phyloP scores from a whole-genome alignment of 192 early-diverging fungal genomes.

The Coemansia guatemalensis region DNA sequence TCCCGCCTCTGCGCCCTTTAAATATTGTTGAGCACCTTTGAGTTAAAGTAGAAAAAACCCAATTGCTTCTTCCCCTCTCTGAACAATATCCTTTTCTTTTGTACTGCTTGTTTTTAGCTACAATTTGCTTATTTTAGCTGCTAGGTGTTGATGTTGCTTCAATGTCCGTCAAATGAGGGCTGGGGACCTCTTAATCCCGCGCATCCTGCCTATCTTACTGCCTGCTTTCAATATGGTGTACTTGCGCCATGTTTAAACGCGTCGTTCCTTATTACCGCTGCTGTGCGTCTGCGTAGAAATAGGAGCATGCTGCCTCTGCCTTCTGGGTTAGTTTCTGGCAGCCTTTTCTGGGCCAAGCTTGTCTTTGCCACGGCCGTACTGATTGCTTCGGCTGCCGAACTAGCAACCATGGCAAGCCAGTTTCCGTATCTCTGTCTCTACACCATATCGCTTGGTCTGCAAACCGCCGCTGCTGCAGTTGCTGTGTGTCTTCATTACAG shows the following conservation, averaged over 20 bases:
- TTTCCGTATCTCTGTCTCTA: slow-evolving; percentile 8
- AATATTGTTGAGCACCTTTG: too few relatives aligned
- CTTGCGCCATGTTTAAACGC: slow-evolving; percentile 15
- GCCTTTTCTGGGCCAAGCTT: slow-evolving; percentile 29
- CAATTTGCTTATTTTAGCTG: too few relatives aligned
- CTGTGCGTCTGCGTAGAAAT: slow-evolving; percentile 12
- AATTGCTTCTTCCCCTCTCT: too few relatives aligned
- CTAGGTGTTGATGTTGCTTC: background rate
- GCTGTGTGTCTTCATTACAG: slow-evolving; percentile 34
- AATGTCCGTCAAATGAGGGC: slow-evolving; percentile 42
- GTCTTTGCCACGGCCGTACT: slow-evolving; percentile 12
- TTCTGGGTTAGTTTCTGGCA: slow-evolving; percentile 8
- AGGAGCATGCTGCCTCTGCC: slow-evolving; percentile 6
- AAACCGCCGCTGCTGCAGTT: slow-evolving; percentile 23
- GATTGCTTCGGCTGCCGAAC: slow-evolving; percentile 27
- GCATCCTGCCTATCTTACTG: slow-evolving; percentile 40
- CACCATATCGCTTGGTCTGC: slow-evolving; percentile 22
- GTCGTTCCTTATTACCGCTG: slow-evolving; percentile 23
- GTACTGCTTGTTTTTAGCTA: too few relatives aligned
- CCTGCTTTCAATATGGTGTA: slow-evolving; percentile 45
- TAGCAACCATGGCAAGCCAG: slow-evolving; percentile 4
- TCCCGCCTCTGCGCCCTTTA: too few relatives aligned
- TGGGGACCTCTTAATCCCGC: slow-evolving; percentile 49
- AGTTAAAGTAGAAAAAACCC: too few relatives aligned
- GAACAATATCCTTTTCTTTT: too few relatives aligned